Conservation (phyloP, 345 rosid genomes). For the Microthlaspi erraticum region DNA sequence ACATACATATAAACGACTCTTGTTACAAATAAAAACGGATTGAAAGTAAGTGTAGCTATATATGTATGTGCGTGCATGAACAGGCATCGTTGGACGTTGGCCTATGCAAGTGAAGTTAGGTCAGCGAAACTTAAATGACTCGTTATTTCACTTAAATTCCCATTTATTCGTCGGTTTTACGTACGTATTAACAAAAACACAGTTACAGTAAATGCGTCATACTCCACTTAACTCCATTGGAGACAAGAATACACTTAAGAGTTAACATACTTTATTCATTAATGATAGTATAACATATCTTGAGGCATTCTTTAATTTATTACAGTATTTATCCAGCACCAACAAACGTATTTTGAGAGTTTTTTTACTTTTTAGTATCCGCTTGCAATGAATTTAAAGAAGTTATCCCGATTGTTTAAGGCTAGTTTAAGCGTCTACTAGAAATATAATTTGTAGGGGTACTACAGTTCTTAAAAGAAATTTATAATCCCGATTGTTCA, state of each 20-base stretch:
- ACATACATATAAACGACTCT: too few species aligned
- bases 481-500: background rate
- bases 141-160: background rate
- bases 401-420: background rate
- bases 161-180: conserved; percentile 25
- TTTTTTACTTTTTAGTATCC: background rate
- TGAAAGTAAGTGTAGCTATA: background rate
- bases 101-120: conserved; percentile 20
- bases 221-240: conserved; percentile 12
- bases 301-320: too few species aligned
- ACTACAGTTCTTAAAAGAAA: too few species aligned
- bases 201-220: background rate
- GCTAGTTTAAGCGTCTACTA: too few species aligned
- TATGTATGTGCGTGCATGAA: conserved; percentile 18
- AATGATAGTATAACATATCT: too few species aligned
- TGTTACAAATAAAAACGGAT: background rate
- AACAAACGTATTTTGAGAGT: background rate
- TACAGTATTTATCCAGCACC: conserved; percentile 1
- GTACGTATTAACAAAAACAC: background rate
- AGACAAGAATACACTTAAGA: too few species aligned
- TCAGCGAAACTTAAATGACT: conserved; percentile 31
- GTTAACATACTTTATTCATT: too few species aligned
- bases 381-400: background rate
- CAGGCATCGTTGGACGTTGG: conserved; percentile 29
- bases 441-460: too few species aligned